A percentile compares a stretch with the other conserved stretches of the same genome.
These are phyloP conservation scores for Fibroporia radiculosa DNA, from an alignment of 768 basidiomycete genomes.

Conservation along the genomic window DNA sequence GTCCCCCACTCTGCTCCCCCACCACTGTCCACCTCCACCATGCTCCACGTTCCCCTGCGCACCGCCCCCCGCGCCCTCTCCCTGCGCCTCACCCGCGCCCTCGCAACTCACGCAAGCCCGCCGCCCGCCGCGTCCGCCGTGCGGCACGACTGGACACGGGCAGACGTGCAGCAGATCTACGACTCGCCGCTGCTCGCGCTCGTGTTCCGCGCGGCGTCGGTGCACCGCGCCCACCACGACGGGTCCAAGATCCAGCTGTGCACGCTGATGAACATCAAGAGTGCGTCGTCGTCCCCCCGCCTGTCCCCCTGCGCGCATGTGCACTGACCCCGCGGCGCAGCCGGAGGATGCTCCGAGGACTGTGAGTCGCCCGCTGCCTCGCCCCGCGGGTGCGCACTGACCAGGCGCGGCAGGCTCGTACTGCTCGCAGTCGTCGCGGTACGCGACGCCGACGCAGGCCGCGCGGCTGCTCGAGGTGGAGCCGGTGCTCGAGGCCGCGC, in stretches of 20 bases:
- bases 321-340: slow-evolving; percentile 35
- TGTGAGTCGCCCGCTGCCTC: slow-evolving; percentile 44
- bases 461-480: slow-evolving; percentile 82
- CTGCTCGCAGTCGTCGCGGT: slow-evolving; percentile 95
- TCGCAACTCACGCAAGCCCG: slow-evolving; percentile 54
- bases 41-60: neutral
- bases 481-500: slow-evolving; percentile 87
- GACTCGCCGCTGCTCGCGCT: slow-evolving; percentile 83
- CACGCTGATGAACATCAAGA: slow-evolving; percentile 98
- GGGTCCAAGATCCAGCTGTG: slow-evolving; percentile 90
- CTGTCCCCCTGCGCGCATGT: neutral
- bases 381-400: neutral
- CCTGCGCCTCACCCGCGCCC: slow-evolving; percentile 17
- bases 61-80: too few species aligned
- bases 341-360: slow-evolving; percentile 93
- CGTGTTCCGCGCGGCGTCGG: slow-evolving; percentile 75
- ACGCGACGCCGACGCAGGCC: slow-evolving; percentile 84
- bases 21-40: neutral
- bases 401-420: slow-evolving; percentile 63
- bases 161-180: slow-evolving; percentile 81
- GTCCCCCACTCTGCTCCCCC: neutral
- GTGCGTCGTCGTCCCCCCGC: slow-evolving; percentile 35
- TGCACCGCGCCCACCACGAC: slow-evolving; percentile 84
- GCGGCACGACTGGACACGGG: slow-evolving; percentile 64
- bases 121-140: slow-evolving; percentile 20